Conservation (phyloP, 202 grass and related monocot genomes). For the Dendrocalamus latiflorus region DNA sequence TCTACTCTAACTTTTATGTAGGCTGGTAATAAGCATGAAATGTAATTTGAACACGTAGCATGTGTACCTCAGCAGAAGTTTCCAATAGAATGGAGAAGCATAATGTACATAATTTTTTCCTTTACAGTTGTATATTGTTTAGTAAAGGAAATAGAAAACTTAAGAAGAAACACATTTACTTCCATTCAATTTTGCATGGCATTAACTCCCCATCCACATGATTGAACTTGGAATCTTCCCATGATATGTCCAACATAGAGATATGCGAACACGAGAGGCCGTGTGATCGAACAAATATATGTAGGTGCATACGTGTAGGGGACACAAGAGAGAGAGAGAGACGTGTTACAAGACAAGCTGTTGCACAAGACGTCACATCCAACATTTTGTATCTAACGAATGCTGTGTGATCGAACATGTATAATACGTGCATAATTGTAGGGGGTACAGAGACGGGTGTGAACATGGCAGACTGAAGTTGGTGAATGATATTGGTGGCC, state of each 20-base stretch:
- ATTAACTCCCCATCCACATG: neutral
- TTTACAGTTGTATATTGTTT: neutral
- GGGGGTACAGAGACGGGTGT: too few species aligned
- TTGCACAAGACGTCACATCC: too few species aligned
- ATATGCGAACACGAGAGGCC: too few species aligned
- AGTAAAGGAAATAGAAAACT: neutral
- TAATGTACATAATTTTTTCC: neutral
- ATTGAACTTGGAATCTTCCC: constrained; percentile 4
- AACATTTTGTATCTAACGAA: too few species aligned
- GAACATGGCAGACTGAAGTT: too few species aligned
- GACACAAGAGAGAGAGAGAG: too few species aligned
- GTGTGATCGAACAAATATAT: too few species aligned
- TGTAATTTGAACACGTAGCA: constrained; percentile 1
- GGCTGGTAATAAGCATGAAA: neutral
- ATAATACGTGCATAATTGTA: too few species aligned
- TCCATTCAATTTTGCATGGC: neutral
- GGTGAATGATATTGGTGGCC: too few species aligned
- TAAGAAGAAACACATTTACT: constrained; percentile 8
- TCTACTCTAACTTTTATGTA: neutral
- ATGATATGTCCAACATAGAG: neutral
- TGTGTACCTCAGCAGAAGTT: neutral
- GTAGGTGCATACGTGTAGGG: too few species aligned
- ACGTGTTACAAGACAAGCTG: too few species aligned
- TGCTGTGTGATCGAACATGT: too few species aligned
- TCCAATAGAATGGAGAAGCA: neutral